Percentiles rank a stretch among this genome's conserved stretches.
Evolutionary conservation across 345 rosid genomes (phyloP).

Genomic region (Passiflora organensis): DNA sequence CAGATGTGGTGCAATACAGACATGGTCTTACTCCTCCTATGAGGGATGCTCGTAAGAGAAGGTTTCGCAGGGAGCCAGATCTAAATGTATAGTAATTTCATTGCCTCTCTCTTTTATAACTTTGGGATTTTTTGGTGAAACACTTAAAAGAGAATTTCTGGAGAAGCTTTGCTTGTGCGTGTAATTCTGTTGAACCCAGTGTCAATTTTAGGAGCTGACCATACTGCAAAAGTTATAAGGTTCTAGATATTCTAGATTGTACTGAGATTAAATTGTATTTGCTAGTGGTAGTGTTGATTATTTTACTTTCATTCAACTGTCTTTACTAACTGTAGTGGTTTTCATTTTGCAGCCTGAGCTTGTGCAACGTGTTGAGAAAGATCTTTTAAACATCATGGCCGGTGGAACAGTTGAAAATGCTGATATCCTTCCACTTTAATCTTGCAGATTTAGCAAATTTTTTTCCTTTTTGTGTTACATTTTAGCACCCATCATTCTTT

Average conservation of each 20-base stretch:
- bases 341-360: constrained; percentile 80
- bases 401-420: constrained; percentile 74
- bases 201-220: neutral
- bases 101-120: neutral
- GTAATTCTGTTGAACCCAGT: neutral
- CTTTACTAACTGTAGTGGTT: constrained; percentile 17
- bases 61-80: constrained; percentile 96
- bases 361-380: constrained; percentile 83
- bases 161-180: constrained; percentile 1
- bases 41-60: constrained; percentile 96
- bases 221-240: neutral
- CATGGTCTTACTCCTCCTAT: constrained; percentile 96
- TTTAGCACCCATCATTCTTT: too few relatives aligned
- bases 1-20: constrained; percentile 73
- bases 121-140: neutral
- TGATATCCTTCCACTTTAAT: constrained; percentile 47
- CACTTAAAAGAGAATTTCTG: neutral
- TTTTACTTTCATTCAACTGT: neutral
- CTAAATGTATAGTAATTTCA: constrained; percentile 55
- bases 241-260: neutral
- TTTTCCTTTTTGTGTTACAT: neutral
- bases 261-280: neutral
- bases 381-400: constrained; percentile 84
- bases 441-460: neutral
- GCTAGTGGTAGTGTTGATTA: neutral